These are phyloP conservation scores for Clonostachys sp. DNA, from an alignment of 2,329 filamentous ascomycete species.

Conservation along the genomic window DNA sequence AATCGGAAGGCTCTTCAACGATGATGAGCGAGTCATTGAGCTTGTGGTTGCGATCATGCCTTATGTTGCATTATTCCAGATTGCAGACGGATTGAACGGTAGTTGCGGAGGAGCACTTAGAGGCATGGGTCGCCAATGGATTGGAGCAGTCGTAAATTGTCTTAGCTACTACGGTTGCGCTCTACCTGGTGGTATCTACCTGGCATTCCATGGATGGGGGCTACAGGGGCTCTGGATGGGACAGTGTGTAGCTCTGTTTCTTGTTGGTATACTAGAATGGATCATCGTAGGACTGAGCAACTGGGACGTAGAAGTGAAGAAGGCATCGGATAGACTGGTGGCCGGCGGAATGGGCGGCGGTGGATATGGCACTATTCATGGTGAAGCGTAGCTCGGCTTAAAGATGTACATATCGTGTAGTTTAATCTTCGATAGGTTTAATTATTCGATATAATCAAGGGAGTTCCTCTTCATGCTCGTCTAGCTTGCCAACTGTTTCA, in stretches of 20 bases:
- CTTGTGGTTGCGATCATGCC: conserved; percentile 78
- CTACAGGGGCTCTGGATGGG: conserved; percentile 77
- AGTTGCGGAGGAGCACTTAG: conserved; percentile 76
- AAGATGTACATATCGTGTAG: too few species aligned
- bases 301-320: conserved; percentile 50
- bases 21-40: conserved; percentile 65
- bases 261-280: conserved; percentile 78
- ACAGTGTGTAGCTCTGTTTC: conserved; percentile 74
- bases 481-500: too few species aligned
- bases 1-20: conserved; percentile 78
- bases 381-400: too few species aligned
- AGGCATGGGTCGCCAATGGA: conserved; percentile 83
- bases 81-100: conserved; percentile 82
- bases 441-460: too few species aligned
- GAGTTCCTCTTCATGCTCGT: too few species aligned
- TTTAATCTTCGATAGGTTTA: too few species aligned
- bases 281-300: conserved; percentile 70
- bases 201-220: conserved; percentile 85
- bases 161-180: conserved; percentile 81
- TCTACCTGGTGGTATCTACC: conserved; percentile 74
- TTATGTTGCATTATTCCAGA: conserved; percentile 84
- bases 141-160: conserved; percentile 78
- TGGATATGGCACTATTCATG: too few species aligned
- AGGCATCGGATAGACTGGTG: conserved; percentile 14
- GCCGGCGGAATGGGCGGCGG: background rate